Conservation (phyloP, 495 filamentous ascomycete species). For the Lasiosphaeriaceae sp. region DNA sequence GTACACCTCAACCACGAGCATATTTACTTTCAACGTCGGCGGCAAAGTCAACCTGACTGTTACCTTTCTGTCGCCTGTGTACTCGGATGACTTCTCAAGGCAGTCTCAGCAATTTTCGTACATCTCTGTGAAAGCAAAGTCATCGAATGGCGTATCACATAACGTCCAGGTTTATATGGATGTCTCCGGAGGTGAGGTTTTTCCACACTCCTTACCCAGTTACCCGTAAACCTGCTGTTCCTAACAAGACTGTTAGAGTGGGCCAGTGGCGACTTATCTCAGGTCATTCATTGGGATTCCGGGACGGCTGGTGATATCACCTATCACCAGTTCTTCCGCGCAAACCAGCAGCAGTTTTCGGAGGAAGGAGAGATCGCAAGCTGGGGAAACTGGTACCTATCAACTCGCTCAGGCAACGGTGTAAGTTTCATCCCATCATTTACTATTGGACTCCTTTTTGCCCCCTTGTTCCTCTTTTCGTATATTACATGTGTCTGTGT, state of each 20-base stretch:
- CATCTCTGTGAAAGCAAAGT: slow-evolving; percentile 60
- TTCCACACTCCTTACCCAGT: slow-evolving; percentile 35
- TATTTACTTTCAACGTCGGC: slow-evolving; percentile 73
- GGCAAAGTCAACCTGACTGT: slow-evolving; percentile 64
- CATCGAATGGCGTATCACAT: slow-evolving; percentile 52
- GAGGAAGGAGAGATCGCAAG: slow-evolving; percentile 71
- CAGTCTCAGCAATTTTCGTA: slow-evolving; percentile 91
- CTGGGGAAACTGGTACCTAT: slow-evolving; percentile 80
- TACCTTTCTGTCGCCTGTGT: slow-evolving; percentile 86
- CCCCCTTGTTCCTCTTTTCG: too few species aligned
- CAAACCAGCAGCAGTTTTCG: slow-evolving; percentile 61
- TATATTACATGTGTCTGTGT: too few species aligned
- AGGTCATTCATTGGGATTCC: slow-evolving; percentile 39
- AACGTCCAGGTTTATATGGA: slow-evolving; percentile 81
- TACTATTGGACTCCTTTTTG: too few species aligned
- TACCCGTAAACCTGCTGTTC: slow-evolving; percentile 36
- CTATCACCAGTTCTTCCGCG: slow-evolving; percentile 55
- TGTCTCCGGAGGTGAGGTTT: slow-evolving; percentile 73
- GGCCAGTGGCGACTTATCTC: slow-evolving; percentile 38
- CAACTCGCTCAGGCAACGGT: slow-evolving; percentile 40
- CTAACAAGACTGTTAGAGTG: slow-evolving; percentile 36
- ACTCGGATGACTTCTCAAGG: slow-evolving; percentile 75
- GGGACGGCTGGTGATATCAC: slow-evolving; percentile 32
- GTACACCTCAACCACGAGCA: slow-evolving; percentile 85
- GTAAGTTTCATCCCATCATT: slow-evolving; percentile 25